Percentiles rank a stretch among this genome's conserved stretches.
These are phyloP conservation scores for Helminthosporium solani DNA, from an alignment of 2,329 filamentous ascomycete genomes.

Conservation along the genomic window DNA sequence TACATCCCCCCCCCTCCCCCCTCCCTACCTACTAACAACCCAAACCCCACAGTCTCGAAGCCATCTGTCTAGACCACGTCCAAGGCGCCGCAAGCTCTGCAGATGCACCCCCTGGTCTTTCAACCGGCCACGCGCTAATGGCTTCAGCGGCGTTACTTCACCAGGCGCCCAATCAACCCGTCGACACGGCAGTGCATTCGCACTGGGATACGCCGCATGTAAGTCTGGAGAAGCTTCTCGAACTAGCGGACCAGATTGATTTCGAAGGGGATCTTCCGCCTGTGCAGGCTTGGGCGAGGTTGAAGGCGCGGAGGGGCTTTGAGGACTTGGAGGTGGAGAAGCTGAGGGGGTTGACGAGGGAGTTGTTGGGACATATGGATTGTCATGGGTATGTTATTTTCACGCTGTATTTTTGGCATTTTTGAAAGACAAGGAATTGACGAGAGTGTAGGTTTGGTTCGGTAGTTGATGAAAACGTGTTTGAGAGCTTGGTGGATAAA, in stretches of 20 bases:
- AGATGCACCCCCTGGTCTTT: not conserved
- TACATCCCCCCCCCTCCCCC: not conserved
- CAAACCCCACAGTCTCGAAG: constrained; percentile 29
- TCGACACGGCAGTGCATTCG: constrained; percentile 1
- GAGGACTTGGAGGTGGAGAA: constrained; percentile 13
- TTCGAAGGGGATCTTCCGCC: constrained; percentile 31
- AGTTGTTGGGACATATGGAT: constrained; percentile 26
- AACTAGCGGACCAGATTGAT: constrained; percentile 12
- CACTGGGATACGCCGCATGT: constrained; percentile 12
- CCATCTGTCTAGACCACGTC: constrained; percentile 37
- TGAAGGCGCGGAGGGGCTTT: constrained; percentile 26
- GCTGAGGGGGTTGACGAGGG: constrained; percentile 23
- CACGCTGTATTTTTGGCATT: not conserved
- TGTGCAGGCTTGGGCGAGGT: constrained; percentile 39
- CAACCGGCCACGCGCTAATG: constrained; percentile 29
- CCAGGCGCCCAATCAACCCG: constrained; percentile 8
- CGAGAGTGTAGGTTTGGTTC: constrained; percentile 17
- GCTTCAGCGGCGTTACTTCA: constrained; percentile 24
- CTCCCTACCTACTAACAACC: not conserved
- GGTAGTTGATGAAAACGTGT: constrained; percentile 16
- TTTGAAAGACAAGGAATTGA: constrained; percentile 2
- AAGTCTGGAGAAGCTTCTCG: constrained; percentile 22
- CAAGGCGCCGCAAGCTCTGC: constrained; percentile 14
- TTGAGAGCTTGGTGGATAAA: constrained; percentile 11
- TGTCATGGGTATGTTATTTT: constrained; percentile 35